A percentile compares a stretch with the other conserved stretches of the same genome.
Evolutionary conservation across 345 rosid genomes (phyloP).

Genomic region (Aegle marmelos): DNA sequence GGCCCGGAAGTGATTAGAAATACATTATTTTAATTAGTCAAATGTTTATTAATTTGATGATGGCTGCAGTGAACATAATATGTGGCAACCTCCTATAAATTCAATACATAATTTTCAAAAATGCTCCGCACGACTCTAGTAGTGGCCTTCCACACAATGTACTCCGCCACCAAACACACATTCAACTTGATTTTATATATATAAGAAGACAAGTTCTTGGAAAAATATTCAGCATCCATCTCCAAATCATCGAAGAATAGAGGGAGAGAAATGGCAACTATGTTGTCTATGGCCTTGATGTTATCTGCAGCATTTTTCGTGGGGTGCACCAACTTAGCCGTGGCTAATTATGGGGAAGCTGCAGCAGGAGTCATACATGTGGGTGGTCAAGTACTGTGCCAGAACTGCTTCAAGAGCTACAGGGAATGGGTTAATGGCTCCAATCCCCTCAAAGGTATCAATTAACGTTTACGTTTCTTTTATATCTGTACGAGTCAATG

Average conservation of each 20-base stretch:
- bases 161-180: background rate
- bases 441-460: constrained; percentile 60
- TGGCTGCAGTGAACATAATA: background rate
- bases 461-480: background rate
- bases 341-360: constrained; percentile 4
- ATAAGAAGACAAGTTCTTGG: background rate
- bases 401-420: constrained; percentile 69
- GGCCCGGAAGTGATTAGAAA: too few relatives aligned
- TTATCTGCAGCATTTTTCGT: constrained; percentile 13
- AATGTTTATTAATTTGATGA: background rate
- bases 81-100: background rate
- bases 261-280: constrained; percentile 16
- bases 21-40: background rate
- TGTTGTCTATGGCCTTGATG: constrained; percentile 5
- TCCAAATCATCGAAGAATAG: background rate
- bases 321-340: background rate
- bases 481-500: too few relatives aligned
- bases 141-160: constrained; percentile 23
- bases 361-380: constrained; percentile 44
- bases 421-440: constrained; percentile 56
- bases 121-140: constrained; percentile 31
- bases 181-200: background rate
- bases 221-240: background rate
- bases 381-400: constrained; percentile 68
- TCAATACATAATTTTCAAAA: background rate